phyloP scores from a whole-genome alignment of 495 filamentous ascomycete species.

The Penicillium pancosmium region DNA sequence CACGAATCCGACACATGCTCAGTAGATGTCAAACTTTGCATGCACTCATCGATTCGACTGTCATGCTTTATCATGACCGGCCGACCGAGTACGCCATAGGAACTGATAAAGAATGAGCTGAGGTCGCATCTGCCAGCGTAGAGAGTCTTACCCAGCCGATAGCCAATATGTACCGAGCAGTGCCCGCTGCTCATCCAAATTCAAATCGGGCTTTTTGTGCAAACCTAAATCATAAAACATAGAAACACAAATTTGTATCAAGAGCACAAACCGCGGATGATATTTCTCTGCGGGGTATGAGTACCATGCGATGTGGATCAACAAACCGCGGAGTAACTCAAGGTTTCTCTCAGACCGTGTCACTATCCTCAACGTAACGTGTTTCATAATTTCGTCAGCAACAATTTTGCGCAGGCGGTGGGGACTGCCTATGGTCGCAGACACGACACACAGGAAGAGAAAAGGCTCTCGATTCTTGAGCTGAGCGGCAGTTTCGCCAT shows the following conservation, averaged over 20 bases:
- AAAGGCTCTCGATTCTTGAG: conserved; percentile 21
- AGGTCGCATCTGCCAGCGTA: conserved; percentile 3
- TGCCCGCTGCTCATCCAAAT: conserved; percentile 21
- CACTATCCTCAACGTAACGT: conserved; percentile 23
- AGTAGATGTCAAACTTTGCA: conserved; percentile 8
- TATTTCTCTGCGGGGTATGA: conserved; percentile 25
- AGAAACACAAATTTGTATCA: conserved; percentile 27
- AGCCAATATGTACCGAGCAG: conserved; percentile 29
- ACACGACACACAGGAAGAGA: conserved; percentile 25
- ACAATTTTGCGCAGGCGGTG: conserved; percentile 21
- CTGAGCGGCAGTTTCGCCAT: conserved; percentile 15
- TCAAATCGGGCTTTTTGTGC: conserved; percentile 20
- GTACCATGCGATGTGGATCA: conserved; percentile 27
- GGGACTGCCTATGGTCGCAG: conserved; percentile 22
- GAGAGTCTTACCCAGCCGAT: conserved; percentile 19
- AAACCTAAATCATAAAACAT: conserved; percentile 26
- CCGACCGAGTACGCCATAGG: conserved; percentile 15
- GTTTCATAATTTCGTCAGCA: conserved; percentile 27
- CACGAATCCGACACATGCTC: conserved; percentile 19
- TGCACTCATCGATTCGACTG: conserved; percentile 12
- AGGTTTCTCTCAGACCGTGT: conserved; percentile 26
- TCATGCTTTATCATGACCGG: conserved; percentile 20
- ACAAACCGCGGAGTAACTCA: conserved; percentile 26
- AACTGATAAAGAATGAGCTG: conserved; percentile 15
- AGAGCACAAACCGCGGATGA: conserved; percentile 25